phyloP scores from a whole-genome alignment of 129 eudicot genomes.

The Centrapalus pauciflorus region DNA sequence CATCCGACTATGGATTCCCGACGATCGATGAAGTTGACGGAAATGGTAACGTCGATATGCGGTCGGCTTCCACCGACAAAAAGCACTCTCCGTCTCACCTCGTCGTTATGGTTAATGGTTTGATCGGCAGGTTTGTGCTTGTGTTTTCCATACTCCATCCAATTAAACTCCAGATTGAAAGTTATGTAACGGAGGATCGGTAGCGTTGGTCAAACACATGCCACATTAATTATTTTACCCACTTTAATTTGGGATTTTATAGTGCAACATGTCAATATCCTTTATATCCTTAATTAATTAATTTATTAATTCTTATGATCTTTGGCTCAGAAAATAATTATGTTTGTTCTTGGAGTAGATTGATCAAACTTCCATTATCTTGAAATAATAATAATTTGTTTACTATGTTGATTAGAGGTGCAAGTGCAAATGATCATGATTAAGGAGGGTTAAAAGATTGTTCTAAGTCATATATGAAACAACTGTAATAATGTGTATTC shows the following conservation, averaged over 20 bases:
- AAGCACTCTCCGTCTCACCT: conserved; percentile 51
- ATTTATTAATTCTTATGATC: background rate
- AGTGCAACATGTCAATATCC: background rate
- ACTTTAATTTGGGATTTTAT: background rate
- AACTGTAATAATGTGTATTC: too few species aligned
- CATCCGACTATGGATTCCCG: conserved; percentile 35
- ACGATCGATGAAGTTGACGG: conserved; percentile 41
- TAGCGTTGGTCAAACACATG: background rate
- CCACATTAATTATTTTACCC: background rate
- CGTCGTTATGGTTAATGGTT: conserved; percentile 76
- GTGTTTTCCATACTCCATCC: background rate
- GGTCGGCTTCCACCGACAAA: conserved; percentile 30
- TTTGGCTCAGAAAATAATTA: background rate
- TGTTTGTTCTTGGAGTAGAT: background rate
- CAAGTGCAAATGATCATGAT: too few species aligned
- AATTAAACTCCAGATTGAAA: background rate
- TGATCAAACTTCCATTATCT: too few species aligned
- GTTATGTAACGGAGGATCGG: background rate
- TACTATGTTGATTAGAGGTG: too few species aligned
- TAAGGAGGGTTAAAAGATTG: too few species aligned
- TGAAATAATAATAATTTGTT: too few species aligned
- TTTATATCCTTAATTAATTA: too few species aligned
- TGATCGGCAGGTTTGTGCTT: conserved; percentile 73
- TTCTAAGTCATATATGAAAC: too few species aligned
- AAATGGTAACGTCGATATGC: conserved; percentile 54